Percentiles rank a stretch among this genome's conserved stretches.
Conservation (phyloP, 345 rosid species). For the Arabidopsis suecica region DNA sequence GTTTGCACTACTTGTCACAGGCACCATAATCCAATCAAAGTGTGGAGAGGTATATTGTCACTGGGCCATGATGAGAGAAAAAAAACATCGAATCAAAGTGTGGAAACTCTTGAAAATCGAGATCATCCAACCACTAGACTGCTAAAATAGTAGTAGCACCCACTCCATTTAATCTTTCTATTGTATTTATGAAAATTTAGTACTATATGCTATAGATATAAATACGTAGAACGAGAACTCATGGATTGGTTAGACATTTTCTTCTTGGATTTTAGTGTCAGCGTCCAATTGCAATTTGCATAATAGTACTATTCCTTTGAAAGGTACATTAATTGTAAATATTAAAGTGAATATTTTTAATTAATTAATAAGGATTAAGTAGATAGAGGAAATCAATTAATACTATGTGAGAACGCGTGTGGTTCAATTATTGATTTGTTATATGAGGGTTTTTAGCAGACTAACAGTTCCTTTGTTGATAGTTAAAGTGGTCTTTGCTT, state of each 20-base stretch:
- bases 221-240: background rate
- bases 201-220: background rate
- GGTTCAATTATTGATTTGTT: conserved; percentile 13
- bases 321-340: background rate
- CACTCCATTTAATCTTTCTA: background rate
- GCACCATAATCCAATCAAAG: background rate
- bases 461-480: conserved; percentile 1
- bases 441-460: background rate
- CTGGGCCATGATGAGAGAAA: background rate
- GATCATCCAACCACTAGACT: conserved; percentile 11
- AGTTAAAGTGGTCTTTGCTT: conserved; percentile 17
- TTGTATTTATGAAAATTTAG: background rate
- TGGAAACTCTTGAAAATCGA: background rate
- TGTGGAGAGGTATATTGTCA: conserved; percentile 5
- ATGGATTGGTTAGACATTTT: background rate
- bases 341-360: background rate
- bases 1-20: background rate
- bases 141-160: conserved; percentile 9
- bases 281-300: background rate
- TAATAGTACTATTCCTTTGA: background rate
- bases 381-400: background rate
- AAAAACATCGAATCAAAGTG: no score
- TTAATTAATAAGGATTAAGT: background rate
- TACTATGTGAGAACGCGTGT: conserved; percentile 13
- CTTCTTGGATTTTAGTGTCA: conserved; percentile 9